Conservation (phyloP, 345 rosid genomes). For the Camelina sativa region DNA sequence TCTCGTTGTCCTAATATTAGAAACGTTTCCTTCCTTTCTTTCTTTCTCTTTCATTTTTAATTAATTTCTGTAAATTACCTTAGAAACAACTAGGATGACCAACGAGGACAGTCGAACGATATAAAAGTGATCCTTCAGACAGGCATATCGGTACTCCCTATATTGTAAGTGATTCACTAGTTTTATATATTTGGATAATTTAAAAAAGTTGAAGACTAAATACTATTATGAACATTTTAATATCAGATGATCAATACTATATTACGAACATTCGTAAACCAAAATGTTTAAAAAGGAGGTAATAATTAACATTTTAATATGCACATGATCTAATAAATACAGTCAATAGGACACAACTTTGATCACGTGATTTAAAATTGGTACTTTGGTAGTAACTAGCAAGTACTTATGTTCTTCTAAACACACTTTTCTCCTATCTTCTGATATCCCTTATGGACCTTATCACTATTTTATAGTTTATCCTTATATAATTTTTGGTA, state of each 20-base stretch:
- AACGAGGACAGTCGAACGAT: too few species aligned
- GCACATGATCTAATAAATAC: conserved; percentile 20
- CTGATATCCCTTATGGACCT: background rate
- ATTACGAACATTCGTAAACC: background rate
- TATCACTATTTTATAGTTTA: conserved; percentile 7
- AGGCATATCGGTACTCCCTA: too few species aligned
- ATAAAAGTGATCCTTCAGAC: too few species aligned
- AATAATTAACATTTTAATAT: background rate
- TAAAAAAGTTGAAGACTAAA: background rate
- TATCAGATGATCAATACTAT: too few species aligned
- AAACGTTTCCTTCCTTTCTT: too few species aligned
- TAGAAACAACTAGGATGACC: too few species aligned
- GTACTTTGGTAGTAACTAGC: too few species aligned
- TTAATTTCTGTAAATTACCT: too few species aligned
- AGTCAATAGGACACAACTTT: conserved; percentile 13
- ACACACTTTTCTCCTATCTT: conserved; percentile 8
- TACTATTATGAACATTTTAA: background rate
- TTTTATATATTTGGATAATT: background rate
- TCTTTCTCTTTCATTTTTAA: too few species aligned
- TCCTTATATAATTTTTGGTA: background rate
- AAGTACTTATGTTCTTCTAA: background rate
- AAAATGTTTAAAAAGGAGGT: background rate
- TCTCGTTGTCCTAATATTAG: too few species aligned
- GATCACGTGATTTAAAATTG: conserved; percentile 17
- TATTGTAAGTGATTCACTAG: background rate